Evolutionary conservation across 2,329 filamentous ascomycete species (phyloP), one percentile per base, ranked within the genome.

Genomic region (Hypoxylon sp.): DNA sequence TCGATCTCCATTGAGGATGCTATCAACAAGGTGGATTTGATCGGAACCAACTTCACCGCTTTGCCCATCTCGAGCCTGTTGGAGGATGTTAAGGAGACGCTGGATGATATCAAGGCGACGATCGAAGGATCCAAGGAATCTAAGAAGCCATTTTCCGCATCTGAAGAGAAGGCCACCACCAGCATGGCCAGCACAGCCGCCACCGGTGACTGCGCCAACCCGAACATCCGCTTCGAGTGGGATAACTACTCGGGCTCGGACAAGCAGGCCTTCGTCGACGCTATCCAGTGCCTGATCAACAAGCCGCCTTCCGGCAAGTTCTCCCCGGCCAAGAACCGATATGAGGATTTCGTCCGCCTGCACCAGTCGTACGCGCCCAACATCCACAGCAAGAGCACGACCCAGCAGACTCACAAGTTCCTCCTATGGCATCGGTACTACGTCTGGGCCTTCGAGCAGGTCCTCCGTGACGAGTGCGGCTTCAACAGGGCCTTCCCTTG

Each of bases 351-450:
- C 47, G 75, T 77, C 5, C 74, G 73, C 13, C 63, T 78, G 2
- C 78, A 80, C 70, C 78, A 80, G 71, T 59, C 69, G 44, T 75
- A 77, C 54, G 70, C 76, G 11, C 73, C 75, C 57, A 74, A 76
- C 67, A 77, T 79, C 47, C 78, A 80, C 75, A 76, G 75, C 63
- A 68, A 67, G 57, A 75, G 73, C 69, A 77, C 74, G 24, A 68
- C 48, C 29, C 63, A 71, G 51, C 75, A 77, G 61, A 77, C 75
- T 13, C 75, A 77, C 70, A 76, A 74, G 71, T 79, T 79, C 63
- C 74, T 79, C 2, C 42, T 78, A 24, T 79, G 77, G 77, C 77
- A 79, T 63, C 77, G 77, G 1, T 79, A 79, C 73, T 79, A 73
- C 69, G 66, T 75, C 13, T 77, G 75, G 73, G 70, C 73, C 17